These are phyloP conservation scores for Arthroderma uncinatum DNA, from an alignment of 2,329 filamentous ascomycete genomes.

Conservation along the genomic window DNA sequence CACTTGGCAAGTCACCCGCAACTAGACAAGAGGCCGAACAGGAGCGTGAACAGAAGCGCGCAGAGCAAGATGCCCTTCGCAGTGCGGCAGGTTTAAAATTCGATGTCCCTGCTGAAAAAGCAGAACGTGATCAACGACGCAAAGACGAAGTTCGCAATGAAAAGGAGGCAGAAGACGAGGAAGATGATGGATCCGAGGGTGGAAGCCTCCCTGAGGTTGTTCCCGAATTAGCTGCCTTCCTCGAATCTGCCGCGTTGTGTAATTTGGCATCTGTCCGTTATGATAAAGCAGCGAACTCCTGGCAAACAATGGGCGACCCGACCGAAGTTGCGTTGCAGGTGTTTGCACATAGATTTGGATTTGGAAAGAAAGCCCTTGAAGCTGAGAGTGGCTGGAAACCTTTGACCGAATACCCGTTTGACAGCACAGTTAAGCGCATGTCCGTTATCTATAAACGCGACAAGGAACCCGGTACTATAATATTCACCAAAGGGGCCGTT, in stretches of 20 bases:
- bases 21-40: constrained; percentile 24
- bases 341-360: constrained; percentile 50
- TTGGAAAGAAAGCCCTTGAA: constrained; percentile 36
- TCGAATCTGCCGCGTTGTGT: constrained; percentile 45
- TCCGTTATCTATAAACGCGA: constrained; percentile 45
- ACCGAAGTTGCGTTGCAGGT: constrained; percentile 59
- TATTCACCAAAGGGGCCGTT: constrained; percentile 36
- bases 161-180: constrained; percentile 13
- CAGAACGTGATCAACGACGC: constrained; percentile 22
- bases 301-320: constrained; percentile 51
- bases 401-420: constrained; percentile 54
- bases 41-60: constrained; percentile 29
- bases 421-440: constrained; percentile 56
- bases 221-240: constrained; percentile 40
- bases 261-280: constrained; percentile 44
- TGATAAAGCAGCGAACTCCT: constrained; percentile 32
- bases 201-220: constrained; percentile 29
- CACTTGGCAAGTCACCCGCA: constrained; percentile 25
- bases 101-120: constrained; percentile 47
- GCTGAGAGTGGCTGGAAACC: constrained; percentile 38
- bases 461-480: constrained; percentile 25
- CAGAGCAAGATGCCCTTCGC: constrained; percentile 47
- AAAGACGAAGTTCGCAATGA: constrained; percentile 18
- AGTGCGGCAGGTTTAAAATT: constrained; percentile 51
- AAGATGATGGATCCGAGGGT: constrained; percentile 18